Percentiles rank a stretch among this genome's conserved stretches.
phyloP scores from a whole-genome alignment of 257 asterid species.

The Misopates orontium region DNA sequence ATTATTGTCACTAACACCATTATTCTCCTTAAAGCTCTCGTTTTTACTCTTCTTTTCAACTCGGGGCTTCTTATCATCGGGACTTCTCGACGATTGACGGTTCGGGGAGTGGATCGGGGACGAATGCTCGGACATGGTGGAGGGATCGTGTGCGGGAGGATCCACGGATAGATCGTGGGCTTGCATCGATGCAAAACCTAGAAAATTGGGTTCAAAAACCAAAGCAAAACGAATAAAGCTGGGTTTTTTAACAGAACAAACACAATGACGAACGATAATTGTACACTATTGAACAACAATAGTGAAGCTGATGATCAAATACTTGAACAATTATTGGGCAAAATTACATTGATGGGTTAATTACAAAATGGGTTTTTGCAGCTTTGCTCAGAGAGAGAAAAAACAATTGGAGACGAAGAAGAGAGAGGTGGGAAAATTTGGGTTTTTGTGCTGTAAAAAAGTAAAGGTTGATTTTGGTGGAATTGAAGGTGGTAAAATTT shows the following conservation, averaged over 20 bases:
- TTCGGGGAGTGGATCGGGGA: constrained; percentile 67
- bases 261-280: constrained; percentile 17
- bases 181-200: constrained; percentile 44
- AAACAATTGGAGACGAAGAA: constrained; percentile 20
- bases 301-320: constrained; percentile 21
- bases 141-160: constrained; percentile 43
- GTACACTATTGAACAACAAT: constrained; percentile 15
- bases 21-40: constrained; percentile 31
- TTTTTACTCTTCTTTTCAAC: constrained; percentile 30
- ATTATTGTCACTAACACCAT: constrained; percentile 24
- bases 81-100: constrained; percentile 32
- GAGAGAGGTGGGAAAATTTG: constrained; percentile 27
- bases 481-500: too few species aligned
- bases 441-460: constrained; percentile 24
- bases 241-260: constrained; percentile 29
- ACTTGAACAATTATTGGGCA: neutral
- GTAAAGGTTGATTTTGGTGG: neutral
- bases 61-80: constrained; percentile 27
- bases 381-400: constrained; percentile 27
- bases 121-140: constrained; percentile 46
- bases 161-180: constrained; percentile 44
- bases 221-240: constrained; percentile 23
- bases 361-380: constrained; percentile 32
- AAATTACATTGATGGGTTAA: neutral
- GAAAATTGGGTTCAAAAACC: constrained; percentile 19